These are phyloP conservation scores for Leishmania gerbilli DNA, from an alignment of 208 protist genomes.

Conservation along the genomic window DNA sequence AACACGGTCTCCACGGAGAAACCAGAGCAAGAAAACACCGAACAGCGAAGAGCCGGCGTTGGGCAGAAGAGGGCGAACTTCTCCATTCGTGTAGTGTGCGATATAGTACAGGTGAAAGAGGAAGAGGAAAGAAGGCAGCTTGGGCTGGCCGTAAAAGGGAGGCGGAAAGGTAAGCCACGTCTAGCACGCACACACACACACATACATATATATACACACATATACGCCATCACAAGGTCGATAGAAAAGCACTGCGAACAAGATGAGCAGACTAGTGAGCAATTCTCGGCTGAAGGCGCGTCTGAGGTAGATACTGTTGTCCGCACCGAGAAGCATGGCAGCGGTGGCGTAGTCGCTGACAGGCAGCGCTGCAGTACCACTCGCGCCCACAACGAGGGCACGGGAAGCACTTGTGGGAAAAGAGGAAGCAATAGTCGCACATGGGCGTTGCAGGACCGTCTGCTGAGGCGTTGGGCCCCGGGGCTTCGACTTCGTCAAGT, in stretches of 20 bases:
- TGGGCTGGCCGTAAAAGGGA: background rate
- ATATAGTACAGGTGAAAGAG: background rate
- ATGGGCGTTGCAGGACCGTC: constrained; percentile 17
- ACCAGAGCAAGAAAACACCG: background rate
- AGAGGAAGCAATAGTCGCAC: constrained; percentile 72
- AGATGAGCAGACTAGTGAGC: background rate
- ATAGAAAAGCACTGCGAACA: background rate
- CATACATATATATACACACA: background rate
- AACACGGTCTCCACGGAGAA: background rate
- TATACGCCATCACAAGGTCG: background rate
- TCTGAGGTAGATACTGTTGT: background rate
- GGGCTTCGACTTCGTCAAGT: background rate
- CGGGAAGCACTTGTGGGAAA: constrained; percentile 35
- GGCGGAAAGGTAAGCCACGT: background rate
- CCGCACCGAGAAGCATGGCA: constrained; percentile 48
- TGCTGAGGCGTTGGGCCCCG: background rate
- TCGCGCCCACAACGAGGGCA: constrained; percentile 57
- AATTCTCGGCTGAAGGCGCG: background rate
- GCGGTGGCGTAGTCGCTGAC: constrained; percentile 48
- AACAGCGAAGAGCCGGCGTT: background rate
- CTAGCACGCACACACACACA: background rate
- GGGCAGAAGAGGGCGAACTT: background rate
- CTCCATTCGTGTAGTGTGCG: background rate
- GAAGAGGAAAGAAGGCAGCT: background rate
- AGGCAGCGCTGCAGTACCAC: constrained; percentile 77